These are phyloP conservation scores for Castanea mollissima DNA, from an alignment of 306 rosid genomes.

Conservation along the genomic window DNA sequence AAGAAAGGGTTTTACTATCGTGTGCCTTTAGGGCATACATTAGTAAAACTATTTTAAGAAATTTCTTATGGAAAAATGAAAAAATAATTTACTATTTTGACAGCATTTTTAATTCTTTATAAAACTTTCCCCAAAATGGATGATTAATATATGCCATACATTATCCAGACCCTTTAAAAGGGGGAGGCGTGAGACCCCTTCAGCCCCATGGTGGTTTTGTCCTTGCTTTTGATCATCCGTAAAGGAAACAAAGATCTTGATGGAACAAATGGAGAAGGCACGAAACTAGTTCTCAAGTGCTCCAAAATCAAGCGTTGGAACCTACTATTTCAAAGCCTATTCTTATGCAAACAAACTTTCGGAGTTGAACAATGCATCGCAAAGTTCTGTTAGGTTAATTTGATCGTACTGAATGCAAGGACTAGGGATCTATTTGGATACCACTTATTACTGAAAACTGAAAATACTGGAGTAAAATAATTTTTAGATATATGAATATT, in stretches of 20 bases:
- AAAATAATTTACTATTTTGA: too few relatives aligned
- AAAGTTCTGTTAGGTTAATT: not conserved
- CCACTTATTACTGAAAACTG: too few relatives aligned
- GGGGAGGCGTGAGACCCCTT: too few relatives aligned
- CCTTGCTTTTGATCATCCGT: not conserved
- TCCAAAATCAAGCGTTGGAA: not conserved
- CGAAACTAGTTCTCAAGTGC: conserved; percentile 1
- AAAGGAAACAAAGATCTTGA: not conserved
- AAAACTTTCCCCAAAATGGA: accelerated
- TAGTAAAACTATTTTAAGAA: too few relatives aligned
- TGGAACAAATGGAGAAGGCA: not conserved
- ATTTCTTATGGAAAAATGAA: accelerated
- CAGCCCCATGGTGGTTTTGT: too few relatives aligned
- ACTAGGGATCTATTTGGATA: not conserved
- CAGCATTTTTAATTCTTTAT: accelerated
- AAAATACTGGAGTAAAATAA: too few relatives aligned
- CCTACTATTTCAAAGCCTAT: not conserved
- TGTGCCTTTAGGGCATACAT: accelerated
- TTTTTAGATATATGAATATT: too few relatives aligned
- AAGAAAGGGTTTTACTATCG: too few relatives aligned
- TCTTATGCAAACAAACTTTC: conserved; percentile 10
- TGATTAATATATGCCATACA: too few relatives aligned
- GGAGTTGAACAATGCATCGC: not conserved
- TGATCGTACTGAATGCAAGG: not conserved
- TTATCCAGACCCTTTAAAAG: too few relatives aligned